Base-by-base conservation (phyloP, 345 rosid species). In the Eucalyptus tenuipes region DNA sequence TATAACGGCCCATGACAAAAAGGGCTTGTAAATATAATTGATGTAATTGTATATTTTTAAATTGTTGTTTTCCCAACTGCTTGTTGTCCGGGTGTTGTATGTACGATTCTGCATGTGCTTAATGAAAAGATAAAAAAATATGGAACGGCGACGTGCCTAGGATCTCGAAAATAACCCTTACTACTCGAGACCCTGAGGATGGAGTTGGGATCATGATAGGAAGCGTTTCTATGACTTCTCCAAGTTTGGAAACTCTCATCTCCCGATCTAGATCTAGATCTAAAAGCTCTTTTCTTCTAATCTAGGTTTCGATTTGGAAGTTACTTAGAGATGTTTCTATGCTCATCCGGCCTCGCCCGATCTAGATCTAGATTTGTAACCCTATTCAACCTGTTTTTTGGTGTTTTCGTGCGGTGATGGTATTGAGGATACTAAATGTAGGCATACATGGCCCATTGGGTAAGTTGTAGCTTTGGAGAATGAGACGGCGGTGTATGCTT, bases 261-360 rank as follows among this genome's bases (percentile, higher is more conserved):
- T 10, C 29, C 0, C 57, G 3, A 0, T 3, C 57, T 18, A 18
- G 27, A 55, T 55, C 61, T 55, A 55, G 61, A 55, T 55, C 1
- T 9, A 0, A 3, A 24, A 55, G 1, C 29, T 22, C 13, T 55
- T 55, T 55, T 55, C 29, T 55, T 24, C 2, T 55, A 55, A 55
- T 55, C 61, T 55, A 55, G 61, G 11, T 10, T 4, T 55, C 24
- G 12, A 55, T 55, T 55, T 55, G 29, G 29, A 55, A 22, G 61
- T 55, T 24, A 55, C 6, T 2, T 55, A 55, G 61, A 55, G 61
- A 55, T 24, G 61, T 55, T 55, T 55, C 61, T 55, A 55, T 24
- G 29, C 61, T 55, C 3, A 0, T 55, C 13, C 8, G 2, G 13
- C 61, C 61, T 55, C 61, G 2, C 5, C 29, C 3, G 8, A 55